Evolutionary conservation across 106 monocot genomes (phyloP), one percentile per base, ranked within the genome.

Genomic region (Allium cepa): DNA sequence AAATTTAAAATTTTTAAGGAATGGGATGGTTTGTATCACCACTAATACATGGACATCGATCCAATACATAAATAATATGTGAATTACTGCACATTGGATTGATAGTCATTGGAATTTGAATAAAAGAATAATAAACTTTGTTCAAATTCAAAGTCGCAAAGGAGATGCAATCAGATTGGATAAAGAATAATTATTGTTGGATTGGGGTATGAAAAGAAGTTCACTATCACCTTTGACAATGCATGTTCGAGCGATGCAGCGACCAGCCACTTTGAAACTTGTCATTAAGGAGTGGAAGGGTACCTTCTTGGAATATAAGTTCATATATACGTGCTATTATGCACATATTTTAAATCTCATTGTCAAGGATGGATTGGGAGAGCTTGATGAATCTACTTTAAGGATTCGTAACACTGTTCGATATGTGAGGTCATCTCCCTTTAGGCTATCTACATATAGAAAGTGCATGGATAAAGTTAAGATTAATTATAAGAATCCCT

Each of bases 361-460:
- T 68, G 49, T 69, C 11, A 28, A 27, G 9, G 17, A 26, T 68
- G 49, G 59, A 5, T 18, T 75, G 16, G 51, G 67, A 4, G 66
- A 67, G 6, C 2, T 18, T 3, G 17, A 48, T 50, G 57, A 49
- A 45, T 67, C 59, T 0, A 60, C 59, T 6, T 9, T 10, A 12
- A 49, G 18, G 27, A 27, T 75, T 8, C 4, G 45, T 9, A 26
- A 11, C 9, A 57, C 17, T 2, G n/a, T 75, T 3, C 53, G 22
- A 18, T 68, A 49, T 75, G 68, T 69, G 11, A 75, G 47, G 58
- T 15, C 49, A 10, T 76, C 76, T n/a, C 62, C 62, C 8, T 10
- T 15, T 53, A 53, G 62, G 13, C 16, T 63, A 7, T 9, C 11
- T 0, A 50, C n/a, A n/a, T 76, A 69, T 53, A 76, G 70, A 13